phyloP scores from a whole-genome alignment of 345 rosid species.

The Heritiera littoralis region DNA sequence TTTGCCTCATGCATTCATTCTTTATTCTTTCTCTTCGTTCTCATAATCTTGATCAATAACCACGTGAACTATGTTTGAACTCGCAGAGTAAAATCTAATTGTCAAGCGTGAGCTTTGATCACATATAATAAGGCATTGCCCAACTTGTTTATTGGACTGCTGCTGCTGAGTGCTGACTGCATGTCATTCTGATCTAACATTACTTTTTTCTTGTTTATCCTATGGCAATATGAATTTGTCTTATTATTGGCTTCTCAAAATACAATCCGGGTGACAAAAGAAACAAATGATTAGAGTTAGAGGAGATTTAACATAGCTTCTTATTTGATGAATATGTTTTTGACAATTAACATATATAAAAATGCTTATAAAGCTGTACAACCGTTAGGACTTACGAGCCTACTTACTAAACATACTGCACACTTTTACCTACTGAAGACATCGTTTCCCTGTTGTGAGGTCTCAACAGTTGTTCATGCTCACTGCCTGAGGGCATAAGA shows the following conservation, averaged over 20 bases:
- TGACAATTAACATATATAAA: background rate
- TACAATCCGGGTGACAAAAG: background rate
- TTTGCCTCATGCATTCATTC: background rate
- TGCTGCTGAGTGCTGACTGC: background rate
- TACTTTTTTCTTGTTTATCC: background rate
- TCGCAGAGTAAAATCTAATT: background rate
- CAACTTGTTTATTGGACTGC: background rate
- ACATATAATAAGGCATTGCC: background rate
- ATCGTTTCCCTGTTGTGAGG: constrained; percentile 66
- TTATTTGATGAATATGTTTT: background rate
- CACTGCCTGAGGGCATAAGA: constrained; percentile 50
- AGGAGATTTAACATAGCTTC: background rate
- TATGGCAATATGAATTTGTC: no score
- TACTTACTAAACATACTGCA: constrained; percentile 15
- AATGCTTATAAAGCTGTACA: background rate
- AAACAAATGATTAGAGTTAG: no score
- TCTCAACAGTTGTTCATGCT: constrained; percentile 40
- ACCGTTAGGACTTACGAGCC: background rate
- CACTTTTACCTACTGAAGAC: constrained; percentile 27
- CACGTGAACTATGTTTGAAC: background rate
- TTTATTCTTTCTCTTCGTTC: background rate
- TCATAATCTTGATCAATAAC: background rate
- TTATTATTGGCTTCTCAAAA: background rate
- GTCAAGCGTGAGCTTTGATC: background rate
- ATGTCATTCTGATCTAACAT: background rate